Percentiles rank a stretch among this genome's conserved stretches.
These are phyloP conservation scores for Ogataea haglerorum DNA, from an alignment of 805 yeast species.

Conservation along the genomic window DNA sequence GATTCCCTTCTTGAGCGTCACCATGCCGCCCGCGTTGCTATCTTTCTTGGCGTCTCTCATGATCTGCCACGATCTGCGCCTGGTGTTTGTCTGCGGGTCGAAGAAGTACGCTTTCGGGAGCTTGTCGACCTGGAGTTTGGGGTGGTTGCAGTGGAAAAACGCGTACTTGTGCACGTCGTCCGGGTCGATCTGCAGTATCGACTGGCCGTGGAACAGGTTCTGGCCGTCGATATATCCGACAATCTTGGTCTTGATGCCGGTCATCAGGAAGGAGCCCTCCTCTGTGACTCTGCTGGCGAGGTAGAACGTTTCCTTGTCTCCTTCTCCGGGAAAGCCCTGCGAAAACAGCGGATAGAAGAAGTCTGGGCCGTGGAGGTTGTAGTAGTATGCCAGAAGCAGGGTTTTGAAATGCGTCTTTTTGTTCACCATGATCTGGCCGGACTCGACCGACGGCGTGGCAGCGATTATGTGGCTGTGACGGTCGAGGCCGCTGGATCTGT, in stretches of 20 bases:
- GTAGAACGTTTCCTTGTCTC: conserved; percentile 75
- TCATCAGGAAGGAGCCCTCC: conserved; percentile 27
- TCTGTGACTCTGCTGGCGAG: conserved; percentile 55
- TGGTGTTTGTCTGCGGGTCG: conserved; percentile 15
- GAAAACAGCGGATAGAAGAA: conserved; percentile 66
- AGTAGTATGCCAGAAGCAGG: conserved; percentile 56
- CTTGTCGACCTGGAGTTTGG: conserved; percentile 26
- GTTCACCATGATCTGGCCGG: conserved; percentile 65
- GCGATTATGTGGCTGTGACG: conserved; percentile 29
- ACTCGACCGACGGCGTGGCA: conserved; percentile 60
- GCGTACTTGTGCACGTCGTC: conserved; percentile 21
- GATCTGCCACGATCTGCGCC: conserved; percentile 27
- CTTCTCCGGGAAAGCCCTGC: conserved; percentile 75
- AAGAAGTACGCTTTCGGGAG: conserved; percentile 19
- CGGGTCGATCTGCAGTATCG: conserved; percentile 32
- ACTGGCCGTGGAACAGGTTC: conserved; percentile 29
- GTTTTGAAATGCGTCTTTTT: conserved; percentile 58
- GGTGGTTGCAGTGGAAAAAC: conserved; percentile 33
- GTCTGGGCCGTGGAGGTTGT: conserved; percentile 62
- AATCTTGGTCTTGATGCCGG: conserved; percentile 30
- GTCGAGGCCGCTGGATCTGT: conserved; percentile 43
- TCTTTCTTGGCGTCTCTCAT: conserved; percentile 31
- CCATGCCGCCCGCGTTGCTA: conserved; percentile 21
- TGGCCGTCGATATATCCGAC: conserved; percentile 28
- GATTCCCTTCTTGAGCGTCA: conserved; percentile 17